phyloP scores from a whole-genome alignment of 169 alveolate genomes.

The Theileria equi region DNA sequence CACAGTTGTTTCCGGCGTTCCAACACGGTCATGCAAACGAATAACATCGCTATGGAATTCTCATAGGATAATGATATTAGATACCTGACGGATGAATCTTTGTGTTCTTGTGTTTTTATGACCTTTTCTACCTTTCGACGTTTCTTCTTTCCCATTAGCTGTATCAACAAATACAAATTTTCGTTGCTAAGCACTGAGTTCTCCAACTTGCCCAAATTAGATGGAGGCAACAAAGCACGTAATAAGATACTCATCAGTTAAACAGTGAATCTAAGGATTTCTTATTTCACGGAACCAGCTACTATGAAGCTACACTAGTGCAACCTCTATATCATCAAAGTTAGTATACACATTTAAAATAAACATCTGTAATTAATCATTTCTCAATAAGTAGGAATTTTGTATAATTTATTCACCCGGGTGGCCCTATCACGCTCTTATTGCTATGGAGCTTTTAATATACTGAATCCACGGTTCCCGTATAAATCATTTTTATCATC shows the following conservation, averaged over 20 bases:
- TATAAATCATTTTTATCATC: too few species aligned
- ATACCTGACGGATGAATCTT: constrained; percentile 49
- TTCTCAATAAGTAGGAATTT: too few species aligned
- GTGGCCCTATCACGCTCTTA: too few species aligned
- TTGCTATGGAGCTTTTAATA: too few species aligned
- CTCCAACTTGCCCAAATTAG: background rate
- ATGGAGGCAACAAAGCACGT: constrained; percentile 1
- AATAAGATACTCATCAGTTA: constrained; percentile 4
- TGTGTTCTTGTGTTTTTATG: constrained; percentile 46
- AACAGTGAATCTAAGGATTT: background rate
- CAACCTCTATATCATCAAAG: too few species aligned
- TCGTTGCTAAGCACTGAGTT: background rate
- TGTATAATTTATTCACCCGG: too few species aligned
- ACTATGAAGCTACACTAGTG: too few species aligned
- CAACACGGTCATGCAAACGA: constrained; percentile 76
- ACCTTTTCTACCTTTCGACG: constrained; percentile 60
- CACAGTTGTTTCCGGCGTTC: constrained; percentile 76
- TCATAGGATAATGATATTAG: background rate
- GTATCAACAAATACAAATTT: constrained; percentile 7
- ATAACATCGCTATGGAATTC: constrained; percentile 41
- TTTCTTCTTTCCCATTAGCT: constrained; percentile 62
- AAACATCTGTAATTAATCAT: too few species aligned
- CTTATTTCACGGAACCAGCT: too few species aligned
- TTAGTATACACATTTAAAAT: too few species aligned
- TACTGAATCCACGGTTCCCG: too few species aligned